A percentile compares a stretch with the other conserved stretches of the same genome.
phyloP scores from a whole-genome alignment of 164 flowering plant species.

The Chimonanthus salicifolius region DNA sequence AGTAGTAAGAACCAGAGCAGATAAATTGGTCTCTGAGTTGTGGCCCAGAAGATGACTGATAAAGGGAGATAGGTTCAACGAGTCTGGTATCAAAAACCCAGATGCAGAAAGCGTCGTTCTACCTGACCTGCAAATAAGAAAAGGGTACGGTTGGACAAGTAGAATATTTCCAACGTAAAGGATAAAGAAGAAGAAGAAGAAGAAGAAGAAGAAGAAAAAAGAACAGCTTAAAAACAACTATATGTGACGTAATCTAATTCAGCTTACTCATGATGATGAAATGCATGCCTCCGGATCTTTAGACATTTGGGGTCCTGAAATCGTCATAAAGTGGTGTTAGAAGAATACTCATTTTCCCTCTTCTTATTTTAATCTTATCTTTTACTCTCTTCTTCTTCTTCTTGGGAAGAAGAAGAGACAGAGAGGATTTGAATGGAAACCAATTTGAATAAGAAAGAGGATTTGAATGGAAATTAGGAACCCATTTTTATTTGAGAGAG shows the following conservation, averaged over 20 bases:
- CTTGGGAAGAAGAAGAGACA: no score
- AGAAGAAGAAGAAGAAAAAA: neutral
- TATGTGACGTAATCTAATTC: neutral
- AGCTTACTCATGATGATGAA: constrained; percentile 74
- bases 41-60: constrained; percentile 15
- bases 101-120: constrained; percentile 85
- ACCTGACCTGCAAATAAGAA: constrained; percentile 49
- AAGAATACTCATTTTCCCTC: no score
- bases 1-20: constrained; percentile 51
- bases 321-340: neutral
- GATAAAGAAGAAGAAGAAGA: neutral
- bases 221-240: neutral
- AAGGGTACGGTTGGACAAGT: neutral
- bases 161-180: neutral
- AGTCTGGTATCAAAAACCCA: constrained; percentile 58
- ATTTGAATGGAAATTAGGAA: neutral
- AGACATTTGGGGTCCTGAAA: constrained; percentile 87
- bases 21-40: neutral
- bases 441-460: neutral
- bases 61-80: constrained; percentile 21
- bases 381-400: no score
- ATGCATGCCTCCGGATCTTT: constrained; percentile 77
- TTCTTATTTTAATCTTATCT: no score
- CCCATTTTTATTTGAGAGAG: neutral
- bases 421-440: no score